Conservation (phyloP, 2,329 filamentous ascomycete species). For the Sclerotinia subarctica region DNA sequence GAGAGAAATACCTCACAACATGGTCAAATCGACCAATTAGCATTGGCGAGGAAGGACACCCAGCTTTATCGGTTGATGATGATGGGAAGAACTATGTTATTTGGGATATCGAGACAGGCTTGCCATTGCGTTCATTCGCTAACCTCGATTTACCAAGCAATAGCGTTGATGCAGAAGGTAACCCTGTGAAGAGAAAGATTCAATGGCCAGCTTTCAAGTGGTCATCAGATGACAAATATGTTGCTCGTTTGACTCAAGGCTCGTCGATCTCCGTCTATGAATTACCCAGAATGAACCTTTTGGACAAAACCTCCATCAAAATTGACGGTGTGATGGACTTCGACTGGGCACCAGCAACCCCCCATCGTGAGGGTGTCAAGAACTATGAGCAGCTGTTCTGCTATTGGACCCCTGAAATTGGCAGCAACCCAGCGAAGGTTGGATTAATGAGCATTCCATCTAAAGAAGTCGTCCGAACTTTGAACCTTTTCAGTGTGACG, state of each 20-base stretch:
- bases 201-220: slow-evolving; percentile 99
- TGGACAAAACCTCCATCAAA: slow-evolving; percentile 91
- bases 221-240: slow-evolving; percentile 96
- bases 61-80: slow-evolving; percentile 81
- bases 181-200: slow-evolving; percentile 80
- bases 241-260: slow-evolving; percentile 84
- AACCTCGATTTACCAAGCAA: slow-evolving; percentile 76
- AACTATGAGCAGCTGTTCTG: slow-evolving; percentile 93
- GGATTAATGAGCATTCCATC: slow-evolving; percentile 93
- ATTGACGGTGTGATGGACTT: slow-evolving; percentile 97
- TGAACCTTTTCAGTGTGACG: slow-evolving; percentile 96
- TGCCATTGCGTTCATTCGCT: slow-evolving; percentile 88
- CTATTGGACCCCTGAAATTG: slow-evolving; percentile 98
- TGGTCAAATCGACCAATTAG: slow-evolving; percentile 95
- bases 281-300: slow-evolving; percentile 79
- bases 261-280: slow-evolving; percentile 91
- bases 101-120: slow-evolving; percentile 89
- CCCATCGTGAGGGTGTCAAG: slow-evolving; percentile 81
- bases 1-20: slow-evolving; percentile 89
- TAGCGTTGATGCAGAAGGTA: slow-evolving; percentile 56
- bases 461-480: slow-evolving; percentile 88
- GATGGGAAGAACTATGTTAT: slow-evolving; percentile 99
- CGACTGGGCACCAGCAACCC: slow-evolving; percentile 88
- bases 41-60: slow-evolving; percentile 83
- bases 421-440: slow-evolving; percentile 96